Evolutionary conservation across 1,139 yeast genomes (phyloP), one percentile per base, ranked within the genome.

Genomic region (Hansenula sp.): DNA sequence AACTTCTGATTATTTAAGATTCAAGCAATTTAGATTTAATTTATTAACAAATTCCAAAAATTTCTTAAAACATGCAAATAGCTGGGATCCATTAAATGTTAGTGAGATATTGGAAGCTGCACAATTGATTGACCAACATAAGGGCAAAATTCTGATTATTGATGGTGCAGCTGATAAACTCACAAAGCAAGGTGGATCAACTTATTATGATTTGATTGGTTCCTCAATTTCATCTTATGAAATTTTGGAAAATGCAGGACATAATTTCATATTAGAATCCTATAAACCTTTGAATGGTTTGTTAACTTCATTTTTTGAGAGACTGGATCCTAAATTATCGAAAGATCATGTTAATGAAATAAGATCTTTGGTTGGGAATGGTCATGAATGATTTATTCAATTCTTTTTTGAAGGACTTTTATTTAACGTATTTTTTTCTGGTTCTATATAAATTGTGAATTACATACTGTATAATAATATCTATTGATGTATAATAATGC

Each of bases 21-120:
- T 57, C 27, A 55, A 55, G 36, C 61, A 57, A 41, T 54, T 55
- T 44, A 55, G 49, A 42, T 55, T 50, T 43, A 57, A 57, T 38
- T 24, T 76, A 46, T 47, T 48, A 3, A 54, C 59, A 11, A 47
- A 48, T n/a, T 50, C 59, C 1, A 31, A 28, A 1, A 50, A 47
- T 36, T 52, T 57, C 27, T 16, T 57, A 9, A 50, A 50, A 6
- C 56, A 55, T 40, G 43, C 49, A 1, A 25, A 46, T 2, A 37
- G 42, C 17, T 55, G 59, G 59, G 33, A 36, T 2, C 54, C 52
- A 7, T n/a, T 54, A 2, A 34, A 44, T 5, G 31, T 50, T 5
- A 48, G 45, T 27, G 55, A 53, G 11, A 38, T 51, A 8, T 37
- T 53, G 11, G 47, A 46, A 6, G 41, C 48, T 6, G 18, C 42